Evolutionary conservation across 2,329 filamentous ascomycete species (phyloP), one percentile per base, ranked within the genome.

Genomic region (Herpotrichia juniperi): DNA sequence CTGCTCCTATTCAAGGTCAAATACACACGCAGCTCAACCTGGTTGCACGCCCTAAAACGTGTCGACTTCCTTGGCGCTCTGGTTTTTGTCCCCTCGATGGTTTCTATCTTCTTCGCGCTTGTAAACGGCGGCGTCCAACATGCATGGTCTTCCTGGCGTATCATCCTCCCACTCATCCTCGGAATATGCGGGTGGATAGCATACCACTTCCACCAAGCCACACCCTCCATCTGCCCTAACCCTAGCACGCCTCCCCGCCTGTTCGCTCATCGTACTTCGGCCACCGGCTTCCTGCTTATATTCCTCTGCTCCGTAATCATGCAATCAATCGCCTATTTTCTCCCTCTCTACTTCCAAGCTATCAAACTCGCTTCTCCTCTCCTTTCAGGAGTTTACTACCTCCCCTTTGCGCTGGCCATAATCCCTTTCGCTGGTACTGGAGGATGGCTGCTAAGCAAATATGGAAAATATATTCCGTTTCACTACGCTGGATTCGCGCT

Each of bases 101-200:
- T 72, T 3, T 53, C 74, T 0, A 57, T 79, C 4, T 64, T 81
- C 3, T 63, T 75, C 16, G 75, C 76, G 8, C 57, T 81, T 0
- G 73, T 74, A 3, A 76, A 68, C 51, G 79, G 73, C 25, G 79
- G 78, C 3, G 64, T 71, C 2, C 46, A 63, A 2, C 64, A 76
- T 51, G 54, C 73, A 0, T 82, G 80, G 80, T 65, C 61, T 0
- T 69, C 71, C 12, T 72, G 55, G 48, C 66, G 65, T 1, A 66
- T 78, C 3, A 57, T 83, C 5, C 57, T 72, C 0, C 78, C 80
- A 1, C 59, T 83, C 2, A 53, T 81, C 2, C 53, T 80, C 1
- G 79, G 79, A 1, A 24, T 74, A 1, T 26, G 68, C 1, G 77
- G 77, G 22, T 56, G 80, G 9, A 48, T 66, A 0, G 50, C 59